Base-by-base conservation (phyloP, 805 yeast species). In the Ascoidea asiatica region DNA sequence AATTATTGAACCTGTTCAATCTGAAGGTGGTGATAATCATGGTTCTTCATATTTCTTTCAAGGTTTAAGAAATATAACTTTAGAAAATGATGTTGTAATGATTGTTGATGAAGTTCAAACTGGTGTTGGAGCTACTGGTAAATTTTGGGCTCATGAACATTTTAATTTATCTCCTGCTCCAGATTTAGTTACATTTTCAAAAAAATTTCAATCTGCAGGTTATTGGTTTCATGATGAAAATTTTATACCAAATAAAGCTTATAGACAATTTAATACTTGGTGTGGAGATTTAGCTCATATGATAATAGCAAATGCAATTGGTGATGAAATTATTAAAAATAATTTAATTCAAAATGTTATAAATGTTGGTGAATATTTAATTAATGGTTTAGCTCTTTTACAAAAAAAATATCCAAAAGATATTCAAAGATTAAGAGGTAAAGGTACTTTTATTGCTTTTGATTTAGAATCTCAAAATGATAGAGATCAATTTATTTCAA, bases 1-100 rank as follows among this genome's bases (percentile, higher is more conserved):
- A 29, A 70, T 74, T 37, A 65, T 72, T 29, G 80, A 74, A 58
- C 80, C 80, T 7, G 78, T 79, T 49, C 86, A 79, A 61, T 72
- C 84, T 5, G 86, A 79, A 65, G 86, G 85, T 56, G 86, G 86
- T 56, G 86, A 79, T 59, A 79, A 79, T 65, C 86, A 79, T 53
- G 85, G 80, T 0, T 69, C 81, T 13, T 60, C 74, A 19, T 67
- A 60, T 44, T 79, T 76, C 59, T 76, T 77, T 67, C 83, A 79
- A 60, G 71, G 75, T 15, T 61, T 79, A 50, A 70, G 86, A 63
- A 75, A 72, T 39, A 54, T 79, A 45, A 77, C 85, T 29, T 58
- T 68, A 52, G 73, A 77, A 54, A 61, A 75, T 58, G 77, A 69
- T 38, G 67, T 76, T 33, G 66, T 79, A 44, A 66, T 76, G 71